Conservation (phyloP, 768 basidiomycete genomes). For the Cantharellus cinnabarinus region DNA sequence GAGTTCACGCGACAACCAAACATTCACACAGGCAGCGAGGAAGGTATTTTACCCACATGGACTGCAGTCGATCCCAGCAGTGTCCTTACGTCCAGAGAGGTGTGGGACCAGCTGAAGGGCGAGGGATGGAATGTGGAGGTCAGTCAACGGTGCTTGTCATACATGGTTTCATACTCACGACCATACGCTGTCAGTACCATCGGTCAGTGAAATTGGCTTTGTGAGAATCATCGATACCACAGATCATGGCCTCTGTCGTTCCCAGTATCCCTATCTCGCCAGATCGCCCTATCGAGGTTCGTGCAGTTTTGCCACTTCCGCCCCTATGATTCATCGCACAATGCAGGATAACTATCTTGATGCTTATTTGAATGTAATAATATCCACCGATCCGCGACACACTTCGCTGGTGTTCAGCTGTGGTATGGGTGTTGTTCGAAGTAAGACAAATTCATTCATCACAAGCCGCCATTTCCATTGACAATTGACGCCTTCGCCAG, state of each 20-base stretch:
- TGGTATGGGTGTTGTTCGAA: constrained; percentile 86
- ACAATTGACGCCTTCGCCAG: constrained; percentile 14
- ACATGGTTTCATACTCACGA: constrained; percentile 1
- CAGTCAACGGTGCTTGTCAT: constrained; percentile 11
- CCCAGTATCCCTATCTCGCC: constrained; percentile 83
- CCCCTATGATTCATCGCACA: not conserved
- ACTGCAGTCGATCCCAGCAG: constrained; percentile 65
- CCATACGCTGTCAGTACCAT: constrained; percentile 34
- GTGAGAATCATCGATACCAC: not conserved
- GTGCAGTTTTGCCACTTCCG: constrained; percentile 4
- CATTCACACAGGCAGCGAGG: constrained; percentile 30
- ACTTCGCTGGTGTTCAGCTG: constrained; percentile 87
- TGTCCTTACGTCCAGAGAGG: constrained; percentile 72
- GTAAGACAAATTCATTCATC: constrained; percentile 6
- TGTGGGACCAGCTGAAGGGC: constrained; percentile 58
- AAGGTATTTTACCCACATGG: constrained; percentile 82
- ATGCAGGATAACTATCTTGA: constrained; percentile 82
- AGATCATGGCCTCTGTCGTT: not conserved
- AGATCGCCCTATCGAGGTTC: constrained; percentile 72
- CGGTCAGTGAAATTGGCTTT: constrained; percentile 29
- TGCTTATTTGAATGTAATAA: constrained; percentile 70
- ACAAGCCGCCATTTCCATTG: not conserved
- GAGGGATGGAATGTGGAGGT: constrained; percentile 91
- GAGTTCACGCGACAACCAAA: not conserved
- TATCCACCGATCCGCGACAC: constrained; percentile 51